These are phyloP conservation scores for Erodium trifolium DNA, from an alignment of 441 rosid species.

Conservation along the genomic window DNA sequence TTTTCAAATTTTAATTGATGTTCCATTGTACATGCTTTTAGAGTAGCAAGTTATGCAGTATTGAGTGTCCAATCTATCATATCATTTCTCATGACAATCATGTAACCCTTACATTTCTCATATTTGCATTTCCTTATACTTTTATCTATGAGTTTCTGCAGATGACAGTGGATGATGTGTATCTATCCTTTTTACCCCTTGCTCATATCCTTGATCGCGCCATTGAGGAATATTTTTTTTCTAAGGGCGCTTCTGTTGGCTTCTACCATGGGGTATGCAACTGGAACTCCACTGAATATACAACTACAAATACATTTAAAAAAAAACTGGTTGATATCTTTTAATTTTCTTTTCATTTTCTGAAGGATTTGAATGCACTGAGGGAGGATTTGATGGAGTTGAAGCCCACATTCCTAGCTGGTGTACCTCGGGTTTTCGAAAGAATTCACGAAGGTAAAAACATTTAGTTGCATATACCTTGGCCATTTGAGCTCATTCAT, in stretches of 20 bases:
- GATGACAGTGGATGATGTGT: conserved; percentile 62
- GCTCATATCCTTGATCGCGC: conserved; percentile 85
- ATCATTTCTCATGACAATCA: too few species aligned
- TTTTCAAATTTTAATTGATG: too few species aligned
- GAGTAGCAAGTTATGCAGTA: too few species aligned
- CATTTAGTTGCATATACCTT: neutral
- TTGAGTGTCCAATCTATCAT: too few species aligned
- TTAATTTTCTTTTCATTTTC: neutral
- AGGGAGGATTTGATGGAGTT: conserved; percentile 75
- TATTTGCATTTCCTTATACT: neutral
- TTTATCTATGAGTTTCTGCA: conserved; percentile 19
- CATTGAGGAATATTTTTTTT: conserved; percentile 77
- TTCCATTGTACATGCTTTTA: too few species aligned
- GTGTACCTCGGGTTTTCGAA: conserved; percentile 90
- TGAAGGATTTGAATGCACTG: conserved; percentile 72
- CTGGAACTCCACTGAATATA: neutral
- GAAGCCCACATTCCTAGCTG: conserved; percentile 83
- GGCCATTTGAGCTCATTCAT: neutral
- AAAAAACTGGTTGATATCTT: too few species aligned
- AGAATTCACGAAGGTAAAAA: conserved; percentile 64
- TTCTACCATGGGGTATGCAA: conserved; percentile 82
- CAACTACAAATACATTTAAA: too few species aligned
- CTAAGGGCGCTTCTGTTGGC: conserved; percentile 91
- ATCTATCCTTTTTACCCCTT: conserved; percentile 44
- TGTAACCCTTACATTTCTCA: neutral